Evolutionary conservation across 345 rosid genomes (phyloP).

Genomic region (Rhizophora mangle): DNA sequence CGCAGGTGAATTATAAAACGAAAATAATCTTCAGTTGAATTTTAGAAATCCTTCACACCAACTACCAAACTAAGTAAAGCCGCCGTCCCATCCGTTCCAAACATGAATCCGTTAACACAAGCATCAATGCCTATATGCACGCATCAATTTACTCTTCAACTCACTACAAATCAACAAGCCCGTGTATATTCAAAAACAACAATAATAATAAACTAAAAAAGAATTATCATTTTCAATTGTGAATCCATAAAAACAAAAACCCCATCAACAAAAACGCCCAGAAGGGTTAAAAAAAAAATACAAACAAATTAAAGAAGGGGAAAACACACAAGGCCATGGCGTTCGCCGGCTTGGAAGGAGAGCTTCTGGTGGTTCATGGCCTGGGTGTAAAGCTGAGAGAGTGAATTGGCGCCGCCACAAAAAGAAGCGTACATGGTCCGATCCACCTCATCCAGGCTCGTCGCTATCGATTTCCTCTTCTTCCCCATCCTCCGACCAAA

Average conservation of each 20-base stretch:
- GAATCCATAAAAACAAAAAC: background rate
- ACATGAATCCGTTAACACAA: background rate
- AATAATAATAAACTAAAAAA: too few relatives aligned
- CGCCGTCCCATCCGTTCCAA: background rate
- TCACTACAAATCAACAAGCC: background rate
- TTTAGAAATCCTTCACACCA: background rate
- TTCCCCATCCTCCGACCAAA: constrained; percentile 53
- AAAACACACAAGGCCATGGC: constrained; percentile 25
- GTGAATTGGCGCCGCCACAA: constrained; percentile 90
- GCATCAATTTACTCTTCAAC: background rate
- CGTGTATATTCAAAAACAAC: background rate
- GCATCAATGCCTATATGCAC: background rate
- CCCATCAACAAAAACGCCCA: background rate
- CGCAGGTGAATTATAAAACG: background rate
- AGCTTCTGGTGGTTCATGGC: constrained; percentile 34
- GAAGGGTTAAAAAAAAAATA: background rate
- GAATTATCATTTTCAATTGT: background rate
- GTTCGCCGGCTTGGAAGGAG: constrained; percentile 34
- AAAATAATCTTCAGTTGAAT: background rate
- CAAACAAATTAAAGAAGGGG: background rate
- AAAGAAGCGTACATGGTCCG: constrained; percentile 82
- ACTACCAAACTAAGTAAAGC: background rate
- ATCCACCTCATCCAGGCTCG: constrained; percentile 88
- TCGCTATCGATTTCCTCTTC: constrained; percentile 83
- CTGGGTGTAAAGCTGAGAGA: constrained; percentile 78